Evolutionary conservation across 1,284 basidiomycete genomes (phyloP).

Genomic region (Testicularia cyperi): DNA sequence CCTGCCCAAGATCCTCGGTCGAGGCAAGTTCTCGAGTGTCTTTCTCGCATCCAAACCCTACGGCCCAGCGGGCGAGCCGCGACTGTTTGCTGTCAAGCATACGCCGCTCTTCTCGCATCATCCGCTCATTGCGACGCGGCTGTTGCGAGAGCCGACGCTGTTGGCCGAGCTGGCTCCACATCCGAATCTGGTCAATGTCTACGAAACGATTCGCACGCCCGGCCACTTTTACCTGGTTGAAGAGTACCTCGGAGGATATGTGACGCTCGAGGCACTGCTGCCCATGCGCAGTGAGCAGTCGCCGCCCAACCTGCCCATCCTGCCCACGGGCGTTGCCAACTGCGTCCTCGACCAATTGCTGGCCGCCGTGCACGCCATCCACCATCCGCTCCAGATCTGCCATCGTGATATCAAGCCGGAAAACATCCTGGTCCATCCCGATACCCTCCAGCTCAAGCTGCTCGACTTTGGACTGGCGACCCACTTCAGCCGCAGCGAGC

Average conservation of each 20-base stretch:
- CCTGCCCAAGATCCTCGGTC: conserved; percentile 56
- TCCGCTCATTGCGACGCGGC: conserved; percentile 65
- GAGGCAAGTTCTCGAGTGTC: conserved; percentile 59
- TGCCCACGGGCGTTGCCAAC: conserved; percentile 55
- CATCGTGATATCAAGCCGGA: conserved; percentile 67
- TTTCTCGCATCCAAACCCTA: conserved; percentile 55
- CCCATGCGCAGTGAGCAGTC: conserved; percentile 29
- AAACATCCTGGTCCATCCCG: conserved; percentile 62
- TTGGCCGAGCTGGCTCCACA: conserved; percentile 65
- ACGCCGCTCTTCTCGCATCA: conserved; percentile 67
- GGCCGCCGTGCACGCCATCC: conserved; percentile 64
- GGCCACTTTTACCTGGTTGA: conserved; percentile 67
- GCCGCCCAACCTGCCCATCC: conserved; percentile 36
- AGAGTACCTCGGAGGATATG: conserved; percentile 63
- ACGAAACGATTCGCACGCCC: conserved; percentile 65
- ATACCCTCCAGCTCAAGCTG: conserved; percentile 61
- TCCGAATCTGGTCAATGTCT: conserved; percentile 65
- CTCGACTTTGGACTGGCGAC: conserved; percentile 67
- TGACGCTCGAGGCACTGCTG: conserved; percentile 59
- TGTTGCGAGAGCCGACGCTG: conserved; percentile 66
- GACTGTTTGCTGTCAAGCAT: conserved; percentile 65
- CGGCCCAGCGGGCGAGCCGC: conserved; percentile 40
- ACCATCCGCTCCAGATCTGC: conserved; percentile 64
- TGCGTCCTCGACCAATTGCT: conserved; percentile 65
- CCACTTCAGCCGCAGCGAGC: conserved; percentile 65